Base-by-base conservation (phyloP, 768 basidiomycete species). In the Podaxis mareebaensis region DNA sequence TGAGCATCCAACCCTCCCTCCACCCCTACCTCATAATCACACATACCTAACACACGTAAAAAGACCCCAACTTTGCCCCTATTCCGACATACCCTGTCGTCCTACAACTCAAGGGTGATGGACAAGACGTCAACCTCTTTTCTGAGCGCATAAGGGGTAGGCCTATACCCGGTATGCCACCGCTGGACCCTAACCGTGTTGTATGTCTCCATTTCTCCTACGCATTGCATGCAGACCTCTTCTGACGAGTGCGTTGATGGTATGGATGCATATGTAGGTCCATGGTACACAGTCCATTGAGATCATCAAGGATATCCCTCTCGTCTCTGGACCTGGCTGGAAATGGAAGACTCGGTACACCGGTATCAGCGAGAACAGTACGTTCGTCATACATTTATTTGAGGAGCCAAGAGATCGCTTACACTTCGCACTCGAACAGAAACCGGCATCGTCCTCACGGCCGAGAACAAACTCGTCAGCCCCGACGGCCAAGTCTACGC, bases 61-160 rank as follows among this genome's bases (percentile, higher is more conserved):
- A 48, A 75, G 74, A 73, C 64, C 70, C 69, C 59, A 78, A 82
- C 30, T 96, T 91, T 74, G 79, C 88, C 13, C 85, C 92, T 2
- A 79, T 95, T 69, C 93, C 94, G 8, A 95, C 93, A 0, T 96
- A 89, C 73, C 93, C 93, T 1, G 91, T 93, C 15, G 90, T 92
- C 0, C 81, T 95, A 4, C 77, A 74, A 30, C 80, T 93, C 70
- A 94, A 93, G 76, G 88, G 90, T 11, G 78, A 81, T 40, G 83
- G 79, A 61, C 79, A 83, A 53, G 92, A 94, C 60, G 81, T 94
- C 20, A 86, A 87, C 64, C 72, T 87, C 64, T 96, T 95, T 74
- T 77, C 82, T 24, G 79, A 85, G 33, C 76, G 77, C 33, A 69
- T 86, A 39, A 77, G 81, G 66, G 70, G 76, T 46, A 68, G 72